phyloP scores from a whole-genome alignment of 495 filamentous ascomycete species.

The Trichoderma virens region DNA sequence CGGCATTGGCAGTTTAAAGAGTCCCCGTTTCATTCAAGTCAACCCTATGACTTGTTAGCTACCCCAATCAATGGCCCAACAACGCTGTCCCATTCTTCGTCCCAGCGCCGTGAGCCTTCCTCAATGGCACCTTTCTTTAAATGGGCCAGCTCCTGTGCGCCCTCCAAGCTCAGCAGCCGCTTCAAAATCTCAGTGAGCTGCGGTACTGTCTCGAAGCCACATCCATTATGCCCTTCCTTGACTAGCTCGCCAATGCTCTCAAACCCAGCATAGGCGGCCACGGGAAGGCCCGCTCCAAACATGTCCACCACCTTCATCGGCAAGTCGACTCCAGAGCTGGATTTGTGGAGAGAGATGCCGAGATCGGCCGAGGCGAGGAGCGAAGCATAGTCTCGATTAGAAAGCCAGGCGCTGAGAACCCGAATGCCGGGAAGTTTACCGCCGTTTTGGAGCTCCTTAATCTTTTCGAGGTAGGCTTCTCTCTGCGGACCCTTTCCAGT shows the following conservation, averaged over 20 bases:
- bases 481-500: conserved; percentile 90
- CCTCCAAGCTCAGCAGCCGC: conserved; percentile 49
- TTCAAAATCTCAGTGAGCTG: conserved; percentile 52
- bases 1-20: not conserved
- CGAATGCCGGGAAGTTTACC: conserved; percentile 58
- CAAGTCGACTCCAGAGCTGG: conserved; percentile 87
- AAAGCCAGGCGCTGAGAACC: conserved; percentile 76
- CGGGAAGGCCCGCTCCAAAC: conserved; percentile 90
- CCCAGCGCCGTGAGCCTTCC: conserved; percentile 77
- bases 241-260: conserved; percentile 84
- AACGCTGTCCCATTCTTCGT: conserved; percentile 85
- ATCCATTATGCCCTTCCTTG: conserved; percentile 74
- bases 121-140: conserved; percentile 65
- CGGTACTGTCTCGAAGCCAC: conserved; percentile 62
- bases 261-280: conserved; percentile 75
- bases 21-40: not conserved
- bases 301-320: conserved; percentile 99
- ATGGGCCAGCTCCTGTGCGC: conserved; percentile 41
- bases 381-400: conserved; percentile 71
- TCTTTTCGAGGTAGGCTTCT: conserved; percentile 58
- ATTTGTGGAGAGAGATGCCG: conserved; percentile 85
- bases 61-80: conserved; percentile 65
- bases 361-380: conserved; percentile 85
- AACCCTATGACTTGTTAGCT: not conserved
- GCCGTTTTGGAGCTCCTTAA: conserved; percentile 48